A percentile compares a stretch with the other conserved stretches of the same genome.
These are phyloP conservation scores for Suhomyces bribrorum DNA, from an alignment of 1,139 yeast species.

Conservation along the genomic window DNA sequence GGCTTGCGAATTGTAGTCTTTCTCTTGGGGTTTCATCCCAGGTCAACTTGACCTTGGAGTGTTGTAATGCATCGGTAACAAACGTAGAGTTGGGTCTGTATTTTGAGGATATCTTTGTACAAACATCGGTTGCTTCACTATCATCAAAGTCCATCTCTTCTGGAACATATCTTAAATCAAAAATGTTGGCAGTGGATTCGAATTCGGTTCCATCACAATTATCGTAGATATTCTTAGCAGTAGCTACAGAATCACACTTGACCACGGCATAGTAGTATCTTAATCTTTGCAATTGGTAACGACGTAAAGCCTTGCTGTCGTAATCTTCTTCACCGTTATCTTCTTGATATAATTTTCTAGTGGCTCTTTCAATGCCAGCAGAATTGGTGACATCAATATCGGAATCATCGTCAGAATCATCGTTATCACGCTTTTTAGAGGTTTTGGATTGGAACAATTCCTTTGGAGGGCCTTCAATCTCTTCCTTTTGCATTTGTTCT, in stretches of 20 bases:
- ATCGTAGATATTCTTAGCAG: conserved; percentile 76
- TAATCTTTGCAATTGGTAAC: conserved; percentile 83
- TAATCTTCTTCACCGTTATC: conserved; percentile 67
- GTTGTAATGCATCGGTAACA: conserved; percentile 91
- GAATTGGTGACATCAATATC: conserved; percentile 48
- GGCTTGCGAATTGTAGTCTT: conserved; percentile 73
- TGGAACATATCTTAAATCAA: conserved; percentile 90
- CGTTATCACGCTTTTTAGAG: conserved; percentile 30
- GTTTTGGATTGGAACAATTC: conserved; percentile 63
- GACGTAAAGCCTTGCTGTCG: conserved; percentile 62
- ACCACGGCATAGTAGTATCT: conserved; percentile 95
- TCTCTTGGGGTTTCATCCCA: conserved; percentile 99
- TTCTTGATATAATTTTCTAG: conserved; percentile 68
- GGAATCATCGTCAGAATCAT: conserved; percentile 44
- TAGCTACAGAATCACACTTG: conserved; percentile 68
- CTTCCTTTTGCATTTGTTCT: conserved; percentile 88
- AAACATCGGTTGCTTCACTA: conserved; percentile 66
- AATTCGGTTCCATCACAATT: conserved; percentile 94
- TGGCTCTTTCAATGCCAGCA: conserved; percentile 52
- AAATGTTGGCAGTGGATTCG: conserved; percentile 92
- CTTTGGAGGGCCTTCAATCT: conserved; percentile 87
- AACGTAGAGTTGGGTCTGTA: conserved; percentile 80
- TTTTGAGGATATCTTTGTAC: conserved; percentile 69
- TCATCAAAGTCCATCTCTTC: conserved; percentile 86
- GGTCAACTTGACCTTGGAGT: conserved; percentile 87